A percentile compares a stretch with the other conserved stretches of the same genome.
Conservation (phyloP, 2,329 filamentous ascomycete genomes). For the Aspergillus glaucus region DNA sequence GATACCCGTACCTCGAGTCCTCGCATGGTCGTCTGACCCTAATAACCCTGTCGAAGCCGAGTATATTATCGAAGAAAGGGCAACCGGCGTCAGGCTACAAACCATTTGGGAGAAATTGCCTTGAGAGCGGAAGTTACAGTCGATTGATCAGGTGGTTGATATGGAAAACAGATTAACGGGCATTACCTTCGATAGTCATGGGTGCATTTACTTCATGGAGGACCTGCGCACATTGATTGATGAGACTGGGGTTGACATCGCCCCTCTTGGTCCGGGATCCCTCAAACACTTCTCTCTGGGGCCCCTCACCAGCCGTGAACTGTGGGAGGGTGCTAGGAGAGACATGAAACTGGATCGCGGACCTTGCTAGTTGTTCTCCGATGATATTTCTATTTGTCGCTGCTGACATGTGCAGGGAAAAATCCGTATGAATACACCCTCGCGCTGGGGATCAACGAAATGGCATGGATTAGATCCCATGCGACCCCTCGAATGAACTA, state of each 20-base stretch:
- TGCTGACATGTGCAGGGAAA: slow-evolving; percentile 11
- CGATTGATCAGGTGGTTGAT: slow-evolving; percentile 21
- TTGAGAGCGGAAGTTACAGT: slow-evolving; percentile 15
- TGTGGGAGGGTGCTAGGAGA: slow-evolving; percentile 15
- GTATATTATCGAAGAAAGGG: slow-evolving; percentile 27
- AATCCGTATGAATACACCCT: slow-evolving; percentile 14
- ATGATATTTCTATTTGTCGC: not conserved
- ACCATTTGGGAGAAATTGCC: slow-evolving; percentile 24
- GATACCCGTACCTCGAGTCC: slow-evolving; percentile 12
- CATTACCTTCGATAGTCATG: slow-evolving; percentile 18
- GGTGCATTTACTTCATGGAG: slow-evolving; percentile 22
- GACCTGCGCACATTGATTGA: slow-evolving; percentile 8
- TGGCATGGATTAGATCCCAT: slow-evolving; percentile 16
- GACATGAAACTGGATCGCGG: slow-evolving; percentile 23
- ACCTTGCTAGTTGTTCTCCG: slow-evolving; percentile 20
- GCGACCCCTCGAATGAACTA: slow-evolving; percentile 21
- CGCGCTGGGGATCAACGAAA: slow-evolving; percentile 21
- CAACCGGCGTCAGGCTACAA: slow-evolving; percentile 20
- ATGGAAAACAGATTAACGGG: slow-evolving; percentile 20
- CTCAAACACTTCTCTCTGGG: slow-evolving; percentile 17
- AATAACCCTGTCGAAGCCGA: slow-evolving; percentile 13
- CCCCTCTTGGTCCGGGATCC: slow-evolving; percentile 5
- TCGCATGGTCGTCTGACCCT: slow-evolving; percentile 16
- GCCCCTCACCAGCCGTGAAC: slow-evolving; percentile 14
- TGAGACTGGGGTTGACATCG: no score